Evolutionary conservation across 2,329 filamentous ascomycete genomes (phyloP).

Genomic region (Sphaerostilbella broomeana): DNA sequence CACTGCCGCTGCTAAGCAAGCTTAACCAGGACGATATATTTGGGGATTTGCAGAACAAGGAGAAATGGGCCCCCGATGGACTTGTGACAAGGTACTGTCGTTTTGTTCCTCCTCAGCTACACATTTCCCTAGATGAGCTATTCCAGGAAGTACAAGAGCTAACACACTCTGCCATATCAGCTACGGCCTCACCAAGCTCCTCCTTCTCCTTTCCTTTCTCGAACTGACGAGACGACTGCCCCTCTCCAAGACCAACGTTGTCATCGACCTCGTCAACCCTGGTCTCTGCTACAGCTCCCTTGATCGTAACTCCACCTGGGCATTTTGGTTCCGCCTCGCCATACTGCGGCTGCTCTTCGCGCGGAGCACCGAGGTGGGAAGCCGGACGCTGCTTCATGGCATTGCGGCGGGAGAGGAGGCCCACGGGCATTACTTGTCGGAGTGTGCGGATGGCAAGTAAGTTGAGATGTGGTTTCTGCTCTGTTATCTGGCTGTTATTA

Average conservation of each 20-base stretch:
- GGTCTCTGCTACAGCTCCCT: conserved; percentile 22
- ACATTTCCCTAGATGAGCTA: too few relatives aligned
- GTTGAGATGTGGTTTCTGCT: conserved; percentile 4
- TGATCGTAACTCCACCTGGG: neutral
- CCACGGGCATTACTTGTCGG: conserved; percentile 22
- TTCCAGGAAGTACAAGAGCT: too few relatives aligned
- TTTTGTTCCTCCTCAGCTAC: too few relatives aligned
- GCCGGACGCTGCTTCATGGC: conserved; percentile 22
- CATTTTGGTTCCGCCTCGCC: neutral
- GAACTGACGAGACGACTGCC: conserved; percentile 23
- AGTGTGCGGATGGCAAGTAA: conserved; percentile 23
- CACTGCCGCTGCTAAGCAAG: neutral
- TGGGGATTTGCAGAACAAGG: neutral
- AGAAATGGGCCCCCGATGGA: neutral
- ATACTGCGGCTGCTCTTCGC: conserved; percentile 4
- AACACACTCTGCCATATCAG: too few relatives aligned
- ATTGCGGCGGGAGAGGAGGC: conserved; percentile 19
- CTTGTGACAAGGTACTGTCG: too few relatives aligned
- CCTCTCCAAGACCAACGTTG: conserved; percentile 21
- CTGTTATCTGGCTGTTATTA: neutral
- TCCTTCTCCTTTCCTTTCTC: conserved; percentile 20
- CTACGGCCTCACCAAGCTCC: conserved; percentile 24
- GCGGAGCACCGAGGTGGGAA: conserved; percentile 22
- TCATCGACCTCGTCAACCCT: conserved; percentile 25
- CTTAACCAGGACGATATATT: neutral